Evolutionary conservation across 2,329 filamentous ascomycete genomes (phyloP).

Genomic region (Aspergillus tanneri): DNA sequence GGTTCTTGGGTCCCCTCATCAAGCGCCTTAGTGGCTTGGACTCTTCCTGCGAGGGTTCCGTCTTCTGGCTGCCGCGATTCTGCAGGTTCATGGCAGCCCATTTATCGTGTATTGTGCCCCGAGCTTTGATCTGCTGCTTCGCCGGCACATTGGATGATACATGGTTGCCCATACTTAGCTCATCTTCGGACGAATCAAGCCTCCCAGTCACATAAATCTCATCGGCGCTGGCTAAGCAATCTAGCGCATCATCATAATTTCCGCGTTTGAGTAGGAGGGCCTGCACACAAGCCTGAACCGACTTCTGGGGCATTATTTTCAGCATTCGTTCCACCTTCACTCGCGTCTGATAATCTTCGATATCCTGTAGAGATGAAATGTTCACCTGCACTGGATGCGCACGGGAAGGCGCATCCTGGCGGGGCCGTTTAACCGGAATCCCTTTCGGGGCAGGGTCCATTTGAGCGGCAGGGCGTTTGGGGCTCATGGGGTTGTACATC

Average conservation of each 20-base stretch:
- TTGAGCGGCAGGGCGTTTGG: constrained; percentile 45
- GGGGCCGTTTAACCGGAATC: constrained; percentile 40
- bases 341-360: constrained; percentile 51
- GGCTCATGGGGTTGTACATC: constrained; percentile 41
- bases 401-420: constrained; percentile 46
- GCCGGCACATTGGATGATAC: constrained; percentile 32
- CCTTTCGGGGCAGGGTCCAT: constrained; percentile 44
- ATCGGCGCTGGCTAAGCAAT: constrained; percentile 44
- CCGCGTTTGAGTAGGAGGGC: constrained; percentile 53
- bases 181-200: constrained; percentile 46
- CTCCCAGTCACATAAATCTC: constrained; percentile 28
- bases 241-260: constrained; percentile 56
- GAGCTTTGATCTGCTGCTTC: constrained; percentile 56
- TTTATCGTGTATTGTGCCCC: constrained; percentile 59
- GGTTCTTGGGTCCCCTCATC: constrained; percentile 38
- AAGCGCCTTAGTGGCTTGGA: constrained; percentile 39
- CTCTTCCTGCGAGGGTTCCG: constrained; percentile 25
- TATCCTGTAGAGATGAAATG: constrained; percentile 50
- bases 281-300: constrained; percentile 50
- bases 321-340: constrained; percentile 55
- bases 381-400: constrained; percentile 44
- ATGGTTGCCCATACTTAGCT: constrained; percentile 31
- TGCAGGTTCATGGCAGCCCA: constrained; percentile 51
- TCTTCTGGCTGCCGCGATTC: constrained; percentile 16
- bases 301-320: constrained; percentile 48